Conservation (phyloP, 2,329 filamentous ascomycete species). For the Aspergillus clavatus region DNA sequence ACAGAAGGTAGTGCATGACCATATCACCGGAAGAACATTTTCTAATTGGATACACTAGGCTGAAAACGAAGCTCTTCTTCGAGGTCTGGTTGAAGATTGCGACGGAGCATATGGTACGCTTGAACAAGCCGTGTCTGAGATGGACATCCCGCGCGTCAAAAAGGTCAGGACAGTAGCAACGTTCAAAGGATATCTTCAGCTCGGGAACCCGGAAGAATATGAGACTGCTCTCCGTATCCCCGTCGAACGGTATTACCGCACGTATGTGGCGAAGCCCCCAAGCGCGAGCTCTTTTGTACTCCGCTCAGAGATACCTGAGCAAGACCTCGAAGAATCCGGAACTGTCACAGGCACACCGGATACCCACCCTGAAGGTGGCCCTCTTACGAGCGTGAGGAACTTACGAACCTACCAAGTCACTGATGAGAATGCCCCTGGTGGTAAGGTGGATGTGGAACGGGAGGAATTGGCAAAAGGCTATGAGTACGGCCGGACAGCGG, state of each 20-base stretch:
- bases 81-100: constrained; percentile 61
- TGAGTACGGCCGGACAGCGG: constrained; percentile 85
- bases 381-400: constrained; percentile 67
- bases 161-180: constrained; percentile 67
- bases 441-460: constrained; percentile 73
- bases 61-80: constrained; percentile 68
- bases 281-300: constrained; percentile 72
- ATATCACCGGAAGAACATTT: not conserved
- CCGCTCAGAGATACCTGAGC: constrained; percentile 44
- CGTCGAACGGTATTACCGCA: constrained; percentile 86
- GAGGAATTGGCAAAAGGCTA: constrained; percentile 90
- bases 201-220: constrained; percentile 72
- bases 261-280: constrained; percentile 68
- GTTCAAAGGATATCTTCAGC: constrained; percentile 72
- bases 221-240: constrained; percentile 73
- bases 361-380: constrained; percentile 29
- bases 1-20: constrained; percentile 53
- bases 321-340: constrained; percentile 50
- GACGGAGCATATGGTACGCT: constrained; percentile 76
- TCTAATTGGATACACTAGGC: constrained; percentile 38
- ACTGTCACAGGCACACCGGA: constrained; percentile 37
- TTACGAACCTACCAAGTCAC: constrained; percentile 76
- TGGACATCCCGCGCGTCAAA: constrained; percentile 74
- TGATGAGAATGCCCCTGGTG: constrained; percentile 67
- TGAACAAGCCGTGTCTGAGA: constrained; percentile 74